Conservation (phyloP, 768 basidiomycete species). For the Tricholoma flavovirens region DNA sequence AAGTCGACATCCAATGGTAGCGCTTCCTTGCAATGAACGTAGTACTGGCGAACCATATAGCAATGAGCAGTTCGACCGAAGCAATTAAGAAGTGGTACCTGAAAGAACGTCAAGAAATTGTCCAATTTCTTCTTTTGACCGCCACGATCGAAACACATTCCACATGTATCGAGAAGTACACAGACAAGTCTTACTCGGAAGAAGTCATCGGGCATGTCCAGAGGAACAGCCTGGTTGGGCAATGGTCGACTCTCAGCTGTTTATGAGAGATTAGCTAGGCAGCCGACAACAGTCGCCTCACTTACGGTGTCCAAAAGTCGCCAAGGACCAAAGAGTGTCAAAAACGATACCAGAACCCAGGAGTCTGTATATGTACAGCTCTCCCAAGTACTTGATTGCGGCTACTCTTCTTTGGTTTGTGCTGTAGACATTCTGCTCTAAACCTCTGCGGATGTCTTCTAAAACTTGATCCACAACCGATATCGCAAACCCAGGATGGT, state of each 20-base stretch:
- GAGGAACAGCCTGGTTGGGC: slow-evolving; percentile 63
- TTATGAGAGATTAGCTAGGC: slow-evolving; percentile 9
- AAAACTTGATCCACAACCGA: slow-evolving; percentile 90
- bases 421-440: slow-evolving; percentile 94
- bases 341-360: slow-evolving; percentile 87
- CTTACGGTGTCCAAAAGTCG: slow-evolving; percentile 95
- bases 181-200: slow-evolving; percentile 92
- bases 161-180: slow-evolving; percentile 89
- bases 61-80: background rate
- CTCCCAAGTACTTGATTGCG: slow-evolving; percentile 91
- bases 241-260: slow-evolving; percentile 86
- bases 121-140: slow-evolving; percentile 91
- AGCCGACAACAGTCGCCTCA: slow-evolving; percentile 11
- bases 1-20: slow-evolving; percentile 99
- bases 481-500: slow-evolving; percentile 85
- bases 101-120: slow-evolving; percentile 88
- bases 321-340: slow-evolving; percentile 89
- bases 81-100: slow-evolving; percentile 43
- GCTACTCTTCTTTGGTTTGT: slow-evolving; percentile 91
- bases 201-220: slow-evolving; percentile 95
- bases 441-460: slow-evolving; percentile 84
- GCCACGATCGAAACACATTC: slow-evolving; percentile 96
- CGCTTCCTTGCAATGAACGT: slow-evolving; percentile 81
- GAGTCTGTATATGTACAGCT: slow-evolving; percentile 94
- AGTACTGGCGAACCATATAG: slow-evolving; percentile 46